phyloP scores from a whole-genome alignment of 129 eudicot genomes.

The Apium graveolens region DNA sequence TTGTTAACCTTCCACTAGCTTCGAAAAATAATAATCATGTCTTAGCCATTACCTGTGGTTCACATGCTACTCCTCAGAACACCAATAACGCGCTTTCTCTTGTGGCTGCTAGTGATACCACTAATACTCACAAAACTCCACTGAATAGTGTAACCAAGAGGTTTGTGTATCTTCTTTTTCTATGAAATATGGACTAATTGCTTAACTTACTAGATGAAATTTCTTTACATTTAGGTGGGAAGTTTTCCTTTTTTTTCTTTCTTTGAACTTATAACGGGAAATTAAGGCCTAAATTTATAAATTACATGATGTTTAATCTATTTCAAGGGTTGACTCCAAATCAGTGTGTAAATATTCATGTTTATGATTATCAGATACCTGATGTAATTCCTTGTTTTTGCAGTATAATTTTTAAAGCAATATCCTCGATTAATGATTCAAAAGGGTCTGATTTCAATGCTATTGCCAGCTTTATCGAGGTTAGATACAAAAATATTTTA shows the following conservation, averaged over 20 bases:
- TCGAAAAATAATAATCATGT: slow-evolving; percentile 3
- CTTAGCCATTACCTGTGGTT: slow-evolving; percentile 8
- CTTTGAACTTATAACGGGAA: background rate
- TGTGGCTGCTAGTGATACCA: background rate
- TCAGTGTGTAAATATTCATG: background rate
- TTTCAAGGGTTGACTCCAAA: background rate
- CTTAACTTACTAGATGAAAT: background rate
- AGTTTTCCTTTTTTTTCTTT: background rate
- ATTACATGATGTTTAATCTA: background rate
- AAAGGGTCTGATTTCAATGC: slow-evolving; percentile 31
- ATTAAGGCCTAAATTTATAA: background rate
- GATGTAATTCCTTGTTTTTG: slow-evolving; percentile 17
- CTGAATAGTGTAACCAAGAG: slow-evolving; percentile 7
- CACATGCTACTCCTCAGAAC: background rate
- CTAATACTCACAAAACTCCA: slow-evolving; percentile 17
- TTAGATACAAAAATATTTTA: slow-evolving; percentile 10
- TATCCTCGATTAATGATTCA: slow-evolving; percentile 27
- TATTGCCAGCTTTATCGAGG: slow-evolving; percentile 40
- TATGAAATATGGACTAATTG: background rate
- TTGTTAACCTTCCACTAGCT: slow-evolving; percentile 9
- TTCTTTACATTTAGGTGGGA: background rate
- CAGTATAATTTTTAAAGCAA: slow-evolving; percentile 34
- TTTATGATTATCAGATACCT: background rate
- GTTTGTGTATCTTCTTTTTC: slow-evolving; percentile 11
- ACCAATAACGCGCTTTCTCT: background rate